A percentile compares a stretch with the other conserved stretches of the same genome.
Conservation (phyloP, 805 yeast genomes). For the Spathaspora passalidarum region DNA sequence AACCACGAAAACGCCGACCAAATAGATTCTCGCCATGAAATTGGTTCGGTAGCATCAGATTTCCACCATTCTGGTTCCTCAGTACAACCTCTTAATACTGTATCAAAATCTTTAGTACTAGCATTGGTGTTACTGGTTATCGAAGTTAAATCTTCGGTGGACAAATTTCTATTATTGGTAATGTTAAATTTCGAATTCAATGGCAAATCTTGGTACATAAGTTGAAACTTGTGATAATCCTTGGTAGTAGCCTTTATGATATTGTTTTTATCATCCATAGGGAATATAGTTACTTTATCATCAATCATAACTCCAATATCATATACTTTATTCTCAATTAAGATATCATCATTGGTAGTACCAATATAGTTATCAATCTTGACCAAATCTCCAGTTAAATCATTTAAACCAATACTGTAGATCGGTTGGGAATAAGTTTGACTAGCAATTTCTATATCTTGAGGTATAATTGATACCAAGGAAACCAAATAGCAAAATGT, state of each 20-base stretch:
- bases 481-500: constrained; percentile 58
- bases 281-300: constrained; percentile 14
- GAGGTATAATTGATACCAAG: constrained; percentile 61
- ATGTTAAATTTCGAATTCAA: constrained; percentile 7
- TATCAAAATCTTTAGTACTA: constrained; percentile 1
- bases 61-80: constrained; percentile 44
- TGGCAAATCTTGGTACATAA: constrained; percentile 24
- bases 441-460: constrained; percentile 38
- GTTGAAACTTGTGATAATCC: constrained; percentile 36
- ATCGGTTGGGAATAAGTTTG: constrained; percentile 40
- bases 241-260: constrained; percentile 28
- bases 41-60: constrained; percentile 40
- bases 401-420: constrained; percentile 64
- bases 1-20: constrained; percentile 81
- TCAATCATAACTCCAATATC: constrained; percentile 39
- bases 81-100: background rate
- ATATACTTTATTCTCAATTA: constrained; percentile 50
- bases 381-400: constrained; percentile 30
- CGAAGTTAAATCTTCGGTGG: constrained; percentile 27
- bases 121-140: background rate
- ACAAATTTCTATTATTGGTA: constrained; percentile 11
- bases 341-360: constrained; percentile 63
- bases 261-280: constrained; percentile 7
- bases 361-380: constrained; percentile 46
- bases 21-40: constrained; percentile 54